These are phyloP conservation scores for Gnomoniopsis sp. DNA, from an alignment of 2,329 filamentous ascomycete genomes.

Conservation along the genomic window DNA sequence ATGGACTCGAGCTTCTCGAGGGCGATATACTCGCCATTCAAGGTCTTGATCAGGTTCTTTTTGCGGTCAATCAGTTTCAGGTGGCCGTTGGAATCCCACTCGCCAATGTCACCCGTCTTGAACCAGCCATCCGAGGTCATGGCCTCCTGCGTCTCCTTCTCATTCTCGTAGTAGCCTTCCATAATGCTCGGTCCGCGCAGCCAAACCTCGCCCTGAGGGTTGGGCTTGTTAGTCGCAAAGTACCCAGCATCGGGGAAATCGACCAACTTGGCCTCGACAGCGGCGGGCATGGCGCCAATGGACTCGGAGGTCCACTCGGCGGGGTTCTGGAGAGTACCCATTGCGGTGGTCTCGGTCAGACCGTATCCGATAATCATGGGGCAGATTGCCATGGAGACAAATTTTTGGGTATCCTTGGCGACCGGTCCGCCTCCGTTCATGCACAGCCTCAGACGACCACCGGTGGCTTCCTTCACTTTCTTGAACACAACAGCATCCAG, in stretches of 20 bases:
- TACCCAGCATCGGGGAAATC: constrained; percentile 84
- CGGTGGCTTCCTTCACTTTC: constrained; percentile 87
- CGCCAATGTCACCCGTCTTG: constrained; percentile 81
- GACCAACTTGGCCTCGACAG: constrained; percentile 78
- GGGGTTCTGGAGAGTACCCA: constrained; percentile 73
- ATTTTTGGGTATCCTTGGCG: constrained; percentile 78
- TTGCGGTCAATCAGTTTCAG: constrained; percentile 77
- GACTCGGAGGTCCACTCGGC: constrained; percentile 72
- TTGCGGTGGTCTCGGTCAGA: constrained; percentile 78
- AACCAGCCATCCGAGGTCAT: constrained; percentile 78
- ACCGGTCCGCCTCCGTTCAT: constrained; percentile 86
- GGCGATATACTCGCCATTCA: constrained; percentile 79
- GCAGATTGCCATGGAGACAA: constrained; percentile 83
- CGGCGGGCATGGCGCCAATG: constrained; percentile 70
- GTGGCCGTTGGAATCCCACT: constrained; percentile 70
- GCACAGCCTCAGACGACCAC: constrained; percentile 74
- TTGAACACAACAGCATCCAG: constrained; percentile 82
- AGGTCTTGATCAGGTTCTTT: constrained; percentile 85
- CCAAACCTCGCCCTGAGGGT: constrained; percentile 83
- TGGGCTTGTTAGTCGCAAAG: constrained; percentile 68
- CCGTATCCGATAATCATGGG: constrained; percentile 90
- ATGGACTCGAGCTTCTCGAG: constrained; percentile 66
- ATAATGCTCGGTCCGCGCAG: constrained; percentile 74
- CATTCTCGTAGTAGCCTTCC: constrained; percentile 72
- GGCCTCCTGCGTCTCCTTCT: constrained; percentile 68